A percentile compares a stretch with the other conserved stretches of the same genome.
Conservation (phyloP, 2,329 filamentous ascomycete genomes). For the Hymenoscyphus repandus region DNA sequence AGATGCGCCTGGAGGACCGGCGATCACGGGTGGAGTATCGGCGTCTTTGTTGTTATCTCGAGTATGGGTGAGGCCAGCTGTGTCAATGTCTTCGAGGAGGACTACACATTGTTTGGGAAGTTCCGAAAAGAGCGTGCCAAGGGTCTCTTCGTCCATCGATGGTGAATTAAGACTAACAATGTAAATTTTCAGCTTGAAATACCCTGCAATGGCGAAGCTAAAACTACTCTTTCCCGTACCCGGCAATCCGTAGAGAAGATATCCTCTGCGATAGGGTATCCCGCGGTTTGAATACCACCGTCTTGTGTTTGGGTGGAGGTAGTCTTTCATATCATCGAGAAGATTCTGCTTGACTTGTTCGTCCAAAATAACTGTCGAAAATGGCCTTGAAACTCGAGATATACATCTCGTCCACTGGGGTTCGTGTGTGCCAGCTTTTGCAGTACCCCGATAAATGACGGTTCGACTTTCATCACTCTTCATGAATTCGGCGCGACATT, state of each 20-base stretch:
- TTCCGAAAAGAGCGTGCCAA: constrained; percentile 58
- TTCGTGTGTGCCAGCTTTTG: constrained; percentile 37
- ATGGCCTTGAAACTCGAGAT: constrained; percentile 53
- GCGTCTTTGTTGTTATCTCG: constrained; percentile 18
- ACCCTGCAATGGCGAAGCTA: constrained; percentile 63
- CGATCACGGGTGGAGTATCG: constrained; percentile 19
- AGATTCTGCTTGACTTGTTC: constrained; percentile 55
- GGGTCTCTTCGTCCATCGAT: constrained; percentile 58
- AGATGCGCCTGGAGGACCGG: constrained; percentile 6
- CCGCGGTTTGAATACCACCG: constrained; percentile 82
- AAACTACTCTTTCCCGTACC: constrained; percentile 76
- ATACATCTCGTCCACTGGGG: constrained; percentile 56
- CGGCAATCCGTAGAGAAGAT: constrained; percentile 74
- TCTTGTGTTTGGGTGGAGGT: constrained; percentile 55
- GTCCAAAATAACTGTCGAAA: constrained; percentile 61
- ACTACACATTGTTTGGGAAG: constrained; percentile 68
- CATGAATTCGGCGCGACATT: constrained; percentile 50
- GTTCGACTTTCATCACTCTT: constrained; percentile 58
- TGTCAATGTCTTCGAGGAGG: constrained; percentile 72
- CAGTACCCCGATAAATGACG: constrained; percentile 56
- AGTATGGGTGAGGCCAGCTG: constrained; percentile 59
- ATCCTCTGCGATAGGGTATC: constrained; percentile 80
- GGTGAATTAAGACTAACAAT: constrained; percentile 62
- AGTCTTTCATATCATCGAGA: constrained; percentile 56
- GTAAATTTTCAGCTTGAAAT: constrained; percentile 67